Evolutionary conservation across 2,329 filamentous ascomycete genomes (phyloP).

Genomic region (Passalora sequoiae): DNA sequence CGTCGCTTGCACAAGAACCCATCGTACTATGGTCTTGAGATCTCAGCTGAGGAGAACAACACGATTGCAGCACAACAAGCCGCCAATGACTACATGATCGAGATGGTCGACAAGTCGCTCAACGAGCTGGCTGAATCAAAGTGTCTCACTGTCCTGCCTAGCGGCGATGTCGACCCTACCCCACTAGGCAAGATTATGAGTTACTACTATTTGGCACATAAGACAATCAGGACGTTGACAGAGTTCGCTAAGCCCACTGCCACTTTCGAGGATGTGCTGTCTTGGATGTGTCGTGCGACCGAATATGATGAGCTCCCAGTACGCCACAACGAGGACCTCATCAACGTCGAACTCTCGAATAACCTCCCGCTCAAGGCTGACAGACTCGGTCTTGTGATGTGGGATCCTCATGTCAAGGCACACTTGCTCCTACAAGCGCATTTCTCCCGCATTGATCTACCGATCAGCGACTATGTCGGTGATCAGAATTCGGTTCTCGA

Average conservation of each 20-base stretch:
- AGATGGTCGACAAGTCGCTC: conserved; percentile 83
- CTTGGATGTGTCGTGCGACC: conserved; percentile 87
- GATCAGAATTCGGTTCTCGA: conserved; percentile 86
- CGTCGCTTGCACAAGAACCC: conserved; percentile 95
- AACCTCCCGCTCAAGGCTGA: conserved; percentile 68
- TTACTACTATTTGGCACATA: conserved; percentile 95
- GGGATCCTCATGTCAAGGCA: conserved; percentile 97
- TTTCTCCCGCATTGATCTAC: conserved; percentile 86
- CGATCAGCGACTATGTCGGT: conserved; percentile 94
- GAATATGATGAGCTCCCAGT: conserved; percentile 98
- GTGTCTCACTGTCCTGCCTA: conserved; percentile 76
- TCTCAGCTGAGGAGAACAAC: conserved; percentile 87
- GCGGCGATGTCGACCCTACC: conserved; percentile 84
- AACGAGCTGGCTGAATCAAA: conserved; percentile 74
- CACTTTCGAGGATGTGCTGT: conserved; percentile 73
- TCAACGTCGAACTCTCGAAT: conserved; percentile 83
- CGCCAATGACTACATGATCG: conserved; percentile 92
- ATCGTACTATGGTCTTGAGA: conserved; percentile 93
- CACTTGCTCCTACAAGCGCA: conserved; percentile 92
- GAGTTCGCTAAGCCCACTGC: conserved; percentile 69
- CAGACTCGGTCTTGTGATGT: conserved; percentile 73
- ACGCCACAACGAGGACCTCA: conserved; percentile 94
- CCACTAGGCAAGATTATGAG: conserved; percentile 97
- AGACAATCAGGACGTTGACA: conserved; percentile 81
- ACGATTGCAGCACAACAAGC: conserved; percentile 76